Evolutionary conservation across 2,329 filamentous ascomycete genomes (phyloP).

Genomic region (Falciphora oryzae): DNA sequence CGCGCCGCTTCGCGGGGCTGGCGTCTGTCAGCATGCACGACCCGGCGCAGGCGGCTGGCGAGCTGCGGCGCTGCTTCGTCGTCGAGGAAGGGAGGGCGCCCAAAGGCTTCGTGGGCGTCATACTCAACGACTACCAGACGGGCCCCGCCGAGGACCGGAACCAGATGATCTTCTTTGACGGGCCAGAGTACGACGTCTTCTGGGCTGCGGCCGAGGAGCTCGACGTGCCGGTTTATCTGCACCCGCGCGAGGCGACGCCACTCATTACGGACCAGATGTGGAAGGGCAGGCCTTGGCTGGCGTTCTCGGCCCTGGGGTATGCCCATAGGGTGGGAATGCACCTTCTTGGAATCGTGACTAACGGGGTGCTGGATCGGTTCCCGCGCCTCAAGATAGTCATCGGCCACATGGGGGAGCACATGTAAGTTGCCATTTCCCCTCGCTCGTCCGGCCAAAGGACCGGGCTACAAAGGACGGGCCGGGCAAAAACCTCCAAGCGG

Average conservation of each 20-base stretch:
- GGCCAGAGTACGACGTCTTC: constrained; percentile 54
- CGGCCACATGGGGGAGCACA: constrained; percentile 34
- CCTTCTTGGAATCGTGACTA: constrained; percentile 28
- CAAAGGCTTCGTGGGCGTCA: constrained; percentile 27
- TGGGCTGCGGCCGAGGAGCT: constrained; percentile 53
- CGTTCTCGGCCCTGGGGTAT: constrained; percentile 16
- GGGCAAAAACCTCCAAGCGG: too few relatives aligned
- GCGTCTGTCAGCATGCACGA: constrained; percentile 25
- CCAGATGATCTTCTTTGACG: constrained; percentile 59
- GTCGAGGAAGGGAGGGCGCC: constrained; percentile 34
- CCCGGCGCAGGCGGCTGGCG: constrained; percentile 21
- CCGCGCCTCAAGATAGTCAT: constrained; percentile 32
- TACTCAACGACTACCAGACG: constrained; percentile 45
- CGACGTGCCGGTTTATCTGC: constrained; percentile 59
- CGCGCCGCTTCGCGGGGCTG: constrained; percentile 16
- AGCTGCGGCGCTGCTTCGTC: constrained; percentile 39
- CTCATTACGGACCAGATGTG: constrained; percentile 23
- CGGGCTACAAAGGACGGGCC: too few relatives aligned
- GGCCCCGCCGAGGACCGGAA: constrained; percentile 49
- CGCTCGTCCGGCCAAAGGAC: not conserved
- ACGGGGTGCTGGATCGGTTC: constrained; percentile 28
- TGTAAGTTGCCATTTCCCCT: constrained; percentile 11
- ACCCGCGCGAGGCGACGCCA: constrained; percentile 53
- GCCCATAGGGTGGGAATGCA: constrained; percentile 28
- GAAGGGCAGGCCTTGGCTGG: constrained; percentile 18